Conservation (phyloP, 2,329 filamentous ascomycete genomes). For the Calonectria henricotiae region DNA sequence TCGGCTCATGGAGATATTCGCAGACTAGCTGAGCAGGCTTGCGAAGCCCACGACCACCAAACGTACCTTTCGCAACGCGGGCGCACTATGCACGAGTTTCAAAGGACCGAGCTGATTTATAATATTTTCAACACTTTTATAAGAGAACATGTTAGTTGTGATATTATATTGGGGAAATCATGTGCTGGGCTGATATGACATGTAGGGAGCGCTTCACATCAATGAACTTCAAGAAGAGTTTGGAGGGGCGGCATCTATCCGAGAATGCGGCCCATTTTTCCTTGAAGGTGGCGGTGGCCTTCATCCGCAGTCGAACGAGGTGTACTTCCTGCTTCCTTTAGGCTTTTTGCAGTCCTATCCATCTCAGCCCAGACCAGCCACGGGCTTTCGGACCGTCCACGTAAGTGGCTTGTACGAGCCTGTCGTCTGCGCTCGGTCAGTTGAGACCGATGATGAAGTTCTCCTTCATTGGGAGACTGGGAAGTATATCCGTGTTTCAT, state of each 20-base stretch:
- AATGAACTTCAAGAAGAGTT: constrained; percentile 1
- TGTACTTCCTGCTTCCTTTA: background rate
- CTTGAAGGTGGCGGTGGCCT: background rate
- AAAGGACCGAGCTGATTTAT: constrained; percentile 6
- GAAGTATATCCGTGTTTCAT: constrained; percentile 7
- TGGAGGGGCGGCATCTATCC: background rate
- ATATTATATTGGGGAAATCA: background rate
- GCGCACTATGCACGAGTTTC: constrained; percentile 2
- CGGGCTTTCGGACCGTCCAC: background rate
- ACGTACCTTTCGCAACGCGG: constrained; percentile 3
- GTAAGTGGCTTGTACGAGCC: background rate
- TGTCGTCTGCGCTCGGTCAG: background rate
- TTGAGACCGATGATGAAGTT: background rate
- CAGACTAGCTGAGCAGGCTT: background rate
- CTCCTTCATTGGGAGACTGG: background rate
- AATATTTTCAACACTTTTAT: background rate
- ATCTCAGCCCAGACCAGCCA: background rate
- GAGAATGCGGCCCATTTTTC: background rate
- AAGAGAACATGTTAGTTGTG: background rate
- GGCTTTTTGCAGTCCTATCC: background rate
- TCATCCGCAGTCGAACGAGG: background rate
- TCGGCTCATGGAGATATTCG: background rate
- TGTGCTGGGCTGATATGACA: background rate
- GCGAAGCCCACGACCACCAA: constrained; percentile 1
- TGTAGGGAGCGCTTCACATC: background rate